Conservation (phyloP, 768 basidiomycete species). For the Brasilioporus rufonigricans region DNA sequence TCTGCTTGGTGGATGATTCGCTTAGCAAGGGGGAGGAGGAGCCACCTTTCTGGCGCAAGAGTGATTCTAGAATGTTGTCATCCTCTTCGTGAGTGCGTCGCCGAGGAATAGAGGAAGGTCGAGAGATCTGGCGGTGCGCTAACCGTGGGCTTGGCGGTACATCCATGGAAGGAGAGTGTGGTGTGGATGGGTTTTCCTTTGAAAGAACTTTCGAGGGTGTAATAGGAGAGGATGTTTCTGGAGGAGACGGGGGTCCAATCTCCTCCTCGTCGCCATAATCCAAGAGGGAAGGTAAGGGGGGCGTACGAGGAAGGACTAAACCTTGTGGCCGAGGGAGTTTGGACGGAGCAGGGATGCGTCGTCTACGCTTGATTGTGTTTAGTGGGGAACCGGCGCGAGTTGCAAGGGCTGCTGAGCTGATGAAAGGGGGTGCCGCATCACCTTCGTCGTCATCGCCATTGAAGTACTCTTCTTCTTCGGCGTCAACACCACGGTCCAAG, state of each 20-base stretch:
- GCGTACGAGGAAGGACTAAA: conserved; percentile 43
- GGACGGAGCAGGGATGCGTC: conserved; percentile 43
- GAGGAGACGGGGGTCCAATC: conserved; percentile 15
- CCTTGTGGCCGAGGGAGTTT: conserved; percentile 47
- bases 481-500: conserved; percentile 53
- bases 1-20: conserved; percentile 28
- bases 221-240: conserved; percentile 10
- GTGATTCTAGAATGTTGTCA: conserved; percentile 51
- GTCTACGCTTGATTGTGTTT: conserved; percentile 56
- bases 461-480: conserved; percentile 93
- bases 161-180: conserved; percentile 34
- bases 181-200: conserved; percentile 21
- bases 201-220: conserved; percentile 10
- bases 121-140: conserved; percentile 37
- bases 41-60: conserved; percentile 38
- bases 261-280: conserved; percentile 73
- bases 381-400: conserved; percentile 31
- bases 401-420: conserved; percentile 27
- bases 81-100: conserved; percentile 50
- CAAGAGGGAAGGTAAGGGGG: conserved; percentile 58
- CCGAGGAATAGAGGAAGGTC: conserved; percentile 43
- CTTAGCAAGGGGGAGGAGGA: conserved; percentile 38
- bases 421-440: conserved; percentile 37
- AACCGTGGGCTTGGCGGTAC: conserved; percentile 39
- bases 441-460: conserved; percentile 83